Evolutionary conservation across 2,329 filamentous ascomycete species (phyloP).

Genomic region (Aspergillus sp.): DNA sequence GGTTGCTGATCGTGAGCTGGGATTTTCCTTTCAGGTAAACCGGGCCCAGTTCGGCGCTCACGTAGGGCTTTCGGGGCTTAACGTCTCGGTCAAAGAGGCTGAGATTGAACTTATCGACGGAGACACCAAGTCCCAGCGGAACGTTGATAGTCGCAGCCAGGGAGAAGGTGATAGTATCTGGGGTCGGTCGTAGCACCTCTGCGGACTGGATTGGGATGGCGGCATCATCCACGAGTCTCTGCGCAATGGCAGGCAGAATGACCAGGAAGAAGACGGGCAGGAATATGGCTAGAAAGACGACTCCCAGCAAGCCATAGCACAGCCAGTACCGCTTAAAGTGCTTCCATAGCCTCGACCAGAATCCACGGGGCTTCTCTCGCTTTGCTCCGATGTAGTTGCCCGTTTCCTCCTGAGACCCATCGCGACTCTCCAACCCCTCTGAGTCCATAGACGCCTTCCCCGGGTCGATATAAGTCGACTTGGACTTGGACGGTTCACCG

Average conservation of each 20-base stretch:
- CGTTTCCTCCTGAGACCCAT: slow-evolving; percentile 9
- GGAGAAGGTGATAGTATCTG: slow-evolving; percentile 16
- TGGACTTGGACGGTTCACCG: slow-evolving; percentile 9
- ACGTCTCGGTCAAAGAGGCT: slow-evolving; percentile 43
- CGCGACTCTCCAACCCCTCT: not conserved
- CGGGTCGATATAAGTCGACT: not conserved
- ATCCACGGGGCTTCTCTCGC: not conserved
- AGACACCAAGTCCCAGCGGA: slow-evolving; percentile 13
- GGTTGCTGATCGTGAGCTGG: slow-evolving; percentile 31
- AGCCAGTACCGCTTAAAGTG: slow-evolving; percentile 22
- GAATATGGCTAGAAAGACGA: slow-evolving; percentile 22
- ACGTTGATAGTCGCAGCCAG: slow-evolving; percentile 19
- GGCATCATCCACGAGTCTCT: slow-evolving; percentile 21
- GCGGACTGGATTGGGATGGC: slow-evolving; percentile 19
- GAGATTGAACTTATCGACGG: slow-evolving; percentile 35
- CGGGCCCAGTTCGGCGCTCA: slow-evolving; percentile 11
- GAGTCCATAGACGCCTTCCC: not conserved
- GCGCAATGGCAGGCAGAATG: slow-evolving; percentile 21
- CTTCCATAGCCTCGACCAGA: not conserved
- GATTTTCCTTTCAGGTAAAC: slow-evolving; percentile 27
- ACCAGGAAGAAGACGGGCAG: slow-evolving; percentile 25
- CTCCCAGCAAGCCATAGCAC: slow-evolving; percentile 14
- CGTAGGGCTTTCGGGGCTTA: slow-evolving; percentile 16
- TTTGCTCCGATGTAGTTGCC: not conserved
- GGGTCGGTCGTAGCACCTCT: slow-evolving; percentile 16